These are phyloP conservation scores for Colletotrichum paranaense DNA, from an alignment of 2,329 filamentous ascomycete species.

Conservation along the genomic window DNA sequence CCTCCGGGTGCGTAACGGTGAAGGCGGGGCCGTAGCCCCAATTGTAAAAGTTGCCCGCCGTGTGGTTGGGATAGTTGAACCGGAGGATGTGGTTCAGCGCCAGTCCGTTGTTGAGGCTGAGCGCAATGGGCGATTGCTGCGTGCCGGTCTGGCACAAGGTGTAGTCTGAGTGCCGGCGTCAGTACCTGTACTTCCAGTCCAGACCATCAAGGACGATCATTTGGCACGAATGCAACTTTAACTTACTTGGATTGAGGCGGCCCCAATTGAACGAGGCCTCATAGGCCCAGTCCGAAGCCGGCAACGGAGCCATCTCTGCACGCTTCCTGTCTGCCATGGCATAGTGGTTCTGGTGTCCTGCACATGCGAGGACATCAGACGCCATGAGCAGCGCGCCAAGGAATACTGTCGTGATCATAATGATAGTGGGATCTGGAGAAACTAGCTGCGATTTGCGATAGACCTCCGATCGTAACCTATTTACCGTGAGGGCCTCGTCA, in stretches of 20 bases:
- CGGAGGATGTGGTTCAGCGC: conserved; percentile 50
- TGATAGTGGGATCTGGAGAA: not conserved
- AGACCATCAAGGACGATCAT: not conserved
- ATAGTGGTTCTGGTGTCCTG: conserved; percentile 22
- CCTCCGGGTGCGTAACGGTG: conserved; percentile 48
- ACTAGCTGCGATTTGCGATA: not conserved
- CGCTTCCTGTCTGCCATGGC: conserved; percentile 7
- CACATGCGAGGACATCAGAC: conserved; percentile 8
- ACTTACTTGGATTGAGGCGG: conserved; percentile 28
- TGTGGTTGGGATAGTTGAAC: conserved; percentile 53
- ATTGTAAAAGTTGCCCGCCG: conserved; percentile 56
- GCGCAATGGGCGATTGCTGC: conserved; percentile 60
- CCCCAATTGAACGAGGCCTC: conserved; percentile 35
- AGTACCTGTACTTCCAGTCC: not conserved
- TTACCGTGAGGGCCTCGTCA: not conserved
- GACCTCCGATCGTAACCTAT: not conserved
- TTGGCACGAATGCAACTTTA: not conserved
- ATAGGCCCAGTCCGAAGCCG: conserved; percentile 30
- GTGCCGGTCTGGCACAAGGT: conserved; percentile 60
- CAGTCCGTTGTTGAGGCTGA: conserved; percentile 52
- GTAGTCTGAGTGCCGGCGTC: conserved; percentile 18
- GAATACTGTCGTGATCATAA: not conserved
- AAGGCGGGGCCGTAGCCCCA: conserved; percentile 61
- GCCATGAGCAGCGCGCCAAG: not conserved
- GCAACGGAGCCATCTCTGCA: not conserved